Conservation (phyloP, 139 green algal genomes). For the Chlamydomonas sp. region DNA sequence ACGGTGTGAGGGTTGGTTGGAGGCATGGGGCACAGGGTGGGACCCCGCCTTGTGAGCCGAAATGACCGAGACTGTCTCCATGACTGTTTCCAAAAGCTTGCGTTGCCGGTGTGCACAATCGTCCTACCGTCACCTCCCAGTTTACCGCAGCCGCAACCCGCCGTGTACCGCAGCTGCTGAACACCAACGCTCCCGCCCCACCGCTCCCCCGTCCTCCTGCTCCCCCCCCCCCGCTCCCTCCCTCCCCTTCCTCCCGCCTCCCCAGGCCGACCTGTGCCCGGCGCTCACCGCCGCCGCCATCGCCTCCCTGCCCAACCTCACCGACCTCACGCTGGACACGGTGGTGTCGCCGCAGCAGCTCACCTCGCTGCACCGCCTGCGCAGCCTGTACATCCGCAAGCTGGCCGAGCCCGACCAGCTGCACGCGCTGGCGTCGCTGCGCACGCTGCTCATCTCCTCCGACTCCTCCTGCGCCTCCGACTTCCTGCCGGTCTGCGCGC, state of each 20-base stretch:
- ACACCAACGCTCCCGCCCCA: no score
- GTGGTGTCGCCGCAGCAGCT: constrained; percentile 1
- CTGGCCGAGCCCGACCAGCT: constrained; percentile 21
- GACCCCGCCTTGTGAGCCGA: no score
- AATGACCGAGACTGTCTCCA: no score
- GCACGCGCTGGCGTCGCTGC: background rate
- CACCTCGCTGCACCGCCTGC: constrained; percentile 12
- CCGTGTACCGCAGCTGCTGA: no score
- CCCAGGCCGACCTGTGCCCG: constrained; percentile 22
- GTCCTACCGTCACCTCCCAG: no score
- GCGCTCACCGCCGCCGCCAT: constrained; percentile 9
- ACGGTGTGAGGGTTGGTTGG: no score
- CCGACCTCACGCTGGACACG: constrained; percentile 31
- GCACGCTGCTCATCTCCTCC: constrained; percentile 17
- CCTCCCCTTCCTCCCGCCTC: background rate
- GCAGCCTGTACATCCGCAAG: constrained; percentile 25
- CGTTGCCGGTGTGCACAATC: no score
- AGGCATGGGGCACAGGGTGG: no score
- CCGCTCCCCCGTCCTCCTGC: background rate
- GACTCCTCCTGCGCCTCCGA: constrained; percentile 29
- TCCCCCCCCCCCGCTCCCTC: background rate
- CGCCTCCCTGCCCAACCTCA: constrained; percentile 20
- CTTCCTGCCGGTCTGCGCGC: constrained; percentile 22
- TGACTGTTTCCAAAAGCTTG: no score
- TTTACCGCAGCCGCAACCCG: no score